Evolutionary conservation across 2,329 filamentous ascomycete genomes (phyloP).

Genomic region (Sporothrix dimorphospora): DNA sequence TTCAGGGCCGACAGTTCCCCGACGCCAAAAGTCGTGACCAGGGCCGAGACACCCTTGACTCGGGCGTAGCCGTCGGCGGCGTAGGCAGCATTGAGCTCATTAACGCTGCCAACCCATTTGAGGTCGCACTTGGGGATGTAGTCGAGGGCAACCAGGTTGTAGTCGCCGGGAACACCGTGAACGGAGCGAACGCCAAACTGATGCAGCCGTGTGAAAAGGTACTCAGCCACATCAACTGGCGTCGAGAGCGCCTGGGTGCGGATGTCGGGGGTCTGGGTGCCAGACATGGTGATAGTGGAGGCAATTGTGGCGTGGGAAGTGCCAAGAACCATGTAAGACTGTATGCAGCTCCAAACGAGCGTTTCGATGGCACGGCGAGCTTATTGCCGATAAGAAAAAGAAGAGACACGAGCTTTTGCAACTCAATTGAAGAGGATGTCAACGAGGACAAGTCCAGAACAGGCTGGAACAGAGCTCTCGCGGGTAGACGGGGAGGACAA

Average conservation of each 20-base stretch:
- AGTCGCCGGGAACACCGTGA: slow-evolving; percentile 57
- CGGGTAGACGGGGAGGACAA: neutral
- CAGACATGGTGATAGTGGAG: slow-evolving; percentile 21
- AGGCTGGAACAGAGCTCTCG: neutral
- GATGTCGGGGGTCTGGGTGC: slow-evolving; percentile 31
- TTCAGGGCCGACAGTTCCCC: slow-evolving; percentile 59
- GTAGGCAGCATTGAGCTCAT: slow-evolving; percentile 61
- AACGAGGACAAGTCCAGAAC: neutral
- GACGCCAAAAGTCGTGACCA: slow-evolving; percentile 64
- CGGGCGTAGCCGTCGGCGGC: slow-evolving; percentile 65
- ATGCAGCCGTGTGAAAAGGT: slow-evolving; percentile 54
- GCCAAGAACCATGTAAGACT: neutral
- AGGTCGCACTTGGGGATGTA: slow-evolving; percentile 52
- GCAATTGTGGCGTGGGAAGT: neutral
- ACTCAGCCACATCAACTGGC: slow-evolving; percentile 58
- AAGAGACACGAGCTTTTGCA: neutral
- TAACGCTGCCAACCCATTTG: slow-evolving; percentile 55
- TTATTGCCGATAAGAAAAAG: neutral
- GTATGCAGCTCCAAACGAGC: too few relatives aligned
- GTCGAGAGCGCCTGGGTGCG: slow-evolving; percentile 31
- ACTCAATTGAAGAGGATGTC: neutral
- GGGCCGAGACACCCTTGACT: slow-evolving; percentile 58
- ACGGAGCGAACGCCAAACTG: slow-evolving; percentile 53
- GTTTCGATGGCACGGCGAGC: neutral
- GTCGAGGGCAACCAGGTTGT: slow-evolving; percentile 58